Conservation (phyloP, 345 rosid genomes). For the Arabidopsis suecica region DNA sequence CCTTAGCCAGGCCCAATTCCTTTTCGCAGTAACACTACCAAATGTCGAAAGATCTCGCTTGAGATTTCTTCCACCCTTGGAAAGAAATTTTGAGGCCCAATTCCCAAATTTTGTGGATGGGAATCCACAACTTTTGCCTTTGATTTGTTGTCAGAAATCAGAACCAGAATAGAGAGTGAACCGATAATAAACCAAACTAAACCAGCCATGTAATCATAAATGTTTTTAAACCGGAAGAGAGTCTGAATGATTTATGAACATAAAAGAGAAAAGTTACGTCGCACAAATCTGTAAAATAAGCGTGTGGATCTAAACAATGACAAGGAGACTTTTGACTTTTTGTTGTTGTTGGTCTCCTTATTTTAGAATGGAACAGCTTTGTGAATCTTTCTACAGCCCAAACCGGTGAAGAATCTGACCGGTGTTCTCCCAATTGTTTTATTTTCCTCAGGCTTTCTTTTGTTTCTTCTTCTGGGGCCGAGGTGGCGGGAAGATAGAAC, state of each 20-base stretch:
- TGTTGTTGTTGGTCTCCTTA: slow-evolving; percentile 10
- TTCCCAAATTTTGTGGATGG: too few relatives aligned
- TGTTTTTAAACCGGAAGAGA: neutral
- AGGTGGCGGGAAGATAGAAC: slow-evolving; percentile 65
- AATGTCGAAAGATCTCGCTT: too few relatives aligned
- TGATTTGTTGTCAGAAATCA: too few relatives aligned
- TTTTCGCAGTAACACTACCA: too few relatives aligned
- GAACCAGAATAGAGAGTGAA: neutral
- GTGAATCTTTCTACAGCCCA: slow-evolving; percentile 30
- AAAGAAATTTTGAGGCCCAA: too few relatives aligned
- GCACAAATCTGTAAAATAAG: neutral
- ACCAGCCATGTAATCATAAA: neutral
- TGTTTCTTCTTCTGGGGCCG: slow-evolving; percentile 49
- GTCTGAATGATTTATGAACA: slow-evolving; percentile 30
- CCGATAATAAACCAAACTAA: slow-evolving; percentile 10
- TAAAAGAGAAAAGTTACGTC: neutral
- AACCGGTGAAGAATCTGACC: slow-evolving; percentile 26
- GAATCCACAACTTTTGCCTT: too few relatives aligned
- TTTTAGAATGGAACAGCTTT: slow-evolving; percentile 15
- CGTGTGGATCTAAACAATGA: slow-evolving; percentile 25
- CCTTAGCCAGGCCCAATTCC: too few relatives aligned
- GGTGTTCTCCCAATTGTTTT: neutral
- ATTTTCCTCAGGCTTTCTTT: slow-evolving; percentile 62
- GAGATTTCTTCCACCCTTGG: too few relatives aligned
- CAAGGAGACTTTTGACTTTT: slow-evolving; percentile 10